Conservation (phyloP, 495 filamentous ascomycete genomes). For the Aspergillus baeticus region DNA sequence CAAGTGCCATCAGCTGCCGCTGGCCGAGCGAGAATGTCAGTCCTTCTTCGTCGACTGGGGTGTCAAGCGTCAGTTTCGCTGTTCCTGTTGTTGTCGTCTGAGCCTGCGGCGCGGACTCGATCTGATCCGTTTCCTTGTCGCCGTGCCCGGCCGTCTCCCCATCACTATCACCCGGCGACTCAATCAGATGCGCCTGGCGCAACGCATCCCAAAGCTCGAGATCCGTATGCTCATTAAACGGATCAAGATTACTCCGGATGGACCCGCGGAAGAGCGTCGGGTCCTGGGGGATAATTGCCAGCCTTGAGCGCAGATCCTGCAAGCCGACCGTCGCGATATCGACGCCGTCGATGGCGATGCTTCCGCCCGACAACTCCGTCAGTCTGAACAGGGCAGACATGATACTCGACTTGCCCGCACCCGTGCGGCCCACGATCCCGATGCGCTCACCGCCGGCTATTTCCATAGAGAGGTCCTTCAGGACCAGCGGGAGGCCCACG, state of each 20-base stretch:
- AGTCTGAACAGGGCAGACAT: slow-evolving; percentile 92
- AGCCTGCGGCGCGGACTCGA: too few species aligned
- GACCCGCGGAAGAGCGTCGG: slow-evolving; percentile 93
- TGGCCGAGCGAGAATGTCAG: slow-evolving; percentile 96
- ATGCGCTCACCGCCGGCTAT: slow-evolving; percentile 84
- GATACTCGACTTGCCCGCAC: slow-evolving; percentile 92
- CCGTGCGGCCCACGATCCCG: slow-evolving; percentile 90
- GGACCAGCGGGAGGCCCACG: slow-evolving; percentile 74
- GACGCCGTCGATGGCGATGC: slow-evolving; percentile 85
- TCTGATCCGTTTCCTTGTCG: too few species aligned
- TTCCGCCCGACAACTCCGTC: slow-evolving; percentile 79
- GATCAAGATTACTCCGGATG: slow-evolving; percentile 86
- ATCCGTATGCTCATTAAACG: slow-evolving; percentile 85
- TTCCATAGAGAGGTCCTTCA: slow-evolving; percentile 74
- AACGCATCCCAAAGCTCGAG: slow-evolving; percentile 86
- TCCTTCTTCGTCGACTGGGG: slow-evolving; percentile 86
- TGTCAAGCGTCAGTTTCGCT: slow-evolving; percentile 76
- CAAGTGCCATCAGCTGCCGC: slow-evolving; percentile 92
- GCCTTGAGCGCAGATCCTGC: slow-evolving; percentile 78
- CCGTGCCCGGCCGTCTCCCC: too few species aligned
- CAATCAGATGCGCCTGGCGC: slow-evolving; percentile 75
- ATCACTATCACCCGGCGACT: too few species aligned
- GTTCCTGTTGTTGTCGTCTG: slow-evolving; percentile 10
- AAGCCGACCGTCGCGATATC: slow-evolving; percentile 84
- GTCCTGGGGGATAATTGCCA: slow-evolving; percentile 96